These are phyloP conservation scores for Aspergillus spinulosporus DNA, from an alignment of 2,329 filamentous ascomycete genomes.

Conservation along the genomic window DNA sequence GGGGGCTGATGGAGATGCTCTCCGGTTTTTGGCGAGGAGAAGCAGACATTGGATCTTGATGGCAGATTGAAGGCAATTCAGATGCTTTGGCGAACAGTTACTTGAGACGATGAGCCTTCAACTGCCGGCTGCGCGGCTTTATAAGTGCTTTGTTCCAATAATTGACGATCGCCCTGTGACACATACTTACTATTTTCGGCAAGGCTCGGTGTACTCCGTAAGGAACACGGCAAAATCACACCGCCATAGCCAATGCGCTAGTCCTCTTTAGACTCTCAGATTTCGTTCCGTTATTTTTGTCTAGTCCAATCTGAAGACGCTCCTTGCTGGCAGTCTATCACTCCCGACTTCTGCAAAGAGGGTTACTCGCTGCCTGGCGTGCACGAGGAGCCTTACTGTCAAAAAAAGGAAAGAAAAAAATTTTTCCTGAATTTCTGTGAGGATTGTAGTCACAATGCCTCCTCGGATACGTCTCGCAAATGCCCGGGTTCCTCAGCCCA, in stretches of 20 bases:
- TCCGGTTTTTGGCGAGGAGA: slow-evolving; percentile 32
- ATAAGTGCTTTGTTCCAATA: slow-evolving; percentile 4
- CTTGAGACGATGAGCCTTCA: neutral
- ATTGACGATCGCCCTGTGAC: slow-evolving; percentile 17
- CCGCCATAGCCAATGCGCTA: slow-evolving; percentile 22
- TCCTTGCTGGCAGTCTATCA: slow-evolving; percentile 12
- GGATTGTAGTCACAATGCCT: slow-evolving; percentile 48
- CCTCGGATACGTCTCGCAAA: slow-evolving; percentile 51
- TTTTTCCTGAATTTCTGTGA: neutral
- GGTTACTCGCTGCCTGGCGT: neutral
- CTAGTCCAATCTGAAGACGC: slow-evolving; percentile 6
- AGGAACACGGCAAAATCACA: slow-evolving; percentile 25
- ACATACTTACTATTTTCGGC: slow-evolving; percentile 10
- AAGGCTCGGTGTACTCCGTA: slow-evolving; percentile 5
- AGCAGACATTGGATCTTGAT: slow-evolving; percentile 25
- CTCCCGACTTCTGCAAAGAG: neutral
- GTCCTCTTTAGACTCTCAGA: slow-evolving; percentile 19
- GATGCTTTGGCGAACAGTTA: neutral
- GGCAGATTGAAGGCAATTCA: neutral
- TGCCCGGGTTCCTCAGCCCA: slow-evolving; percentile 36
- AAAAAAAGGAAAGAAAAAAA: too few species aligned
- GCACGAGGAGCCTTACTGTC: neutral
- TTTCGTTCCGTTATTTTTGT: slow-evolving; percentile 22
- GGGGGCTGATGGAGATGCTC: slow-evolving; percentile 48
- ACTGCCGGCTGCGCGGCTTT: neutral